A percentile compares a stretch with the other conserved stretches of the same genome.
Conservation (phyloP, 1,284 basidiomycete species). For the Vanrija pseudolonga region DNA sequence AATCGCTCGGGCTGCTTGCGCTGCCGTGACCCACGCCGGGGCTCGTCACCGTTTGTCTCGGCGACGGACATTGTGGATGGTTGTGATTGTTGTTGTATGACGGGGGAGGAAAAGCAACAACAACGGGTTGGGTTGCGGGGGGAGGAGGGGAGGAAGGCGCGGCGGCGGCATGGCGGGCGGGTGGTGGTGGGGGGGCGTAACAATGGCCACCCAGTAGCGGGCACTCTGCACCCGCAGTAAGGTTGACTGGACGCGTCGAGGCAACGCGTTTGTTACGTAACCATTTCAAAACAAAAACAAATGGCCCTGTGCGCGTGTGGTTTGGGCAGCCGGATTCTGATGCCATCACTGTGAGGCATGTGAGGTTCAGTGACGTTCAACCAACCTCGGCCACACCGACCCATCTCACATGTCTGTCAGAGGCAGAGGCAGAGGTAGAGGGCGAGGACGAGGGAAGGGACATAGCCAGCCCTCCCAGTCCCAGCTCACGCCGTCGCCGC, state of each 20-base stretch:
- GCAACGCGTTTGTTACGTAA: neutral
- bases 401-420: neutral
- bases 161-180: neutral
- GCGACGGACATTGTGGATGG: too few relatives aligned
- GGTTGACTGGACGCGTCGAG: neutral
- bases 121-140: neutral
- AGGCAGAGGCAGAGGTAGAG: neutral
- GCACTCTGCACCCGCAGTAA: neutral
- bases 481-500: too few relatives aligned
- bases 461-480: neutral
- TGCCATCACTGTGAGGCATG: too few relatives aligned
- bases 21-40: too few relatives aligned
- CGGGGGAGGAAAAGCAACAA: too few relatives aligned
- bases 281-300: neutral
- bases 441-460: neutral
- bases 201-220: neutral
- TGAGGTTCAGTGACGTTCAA: too few relatives aligned
- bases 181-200: constrained; percentile 7
- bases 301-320: too few relatives aligned
- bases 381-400: too few relatives aligned
- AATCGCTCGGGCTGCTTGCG: too few relatives aligned
- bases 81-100: too few relatives aligned
- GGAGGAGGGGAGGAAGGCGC: neutral
- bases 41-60: too few relatives aligned
- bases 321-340: too few relatives aligned